A percentile compares a stretch with the other conserved stretches of the same genome.
phyloP scores from a whole-genome alignment of 2,329 filamentous ascomycete genomes.

The Aschersonia sp. region DNA sequence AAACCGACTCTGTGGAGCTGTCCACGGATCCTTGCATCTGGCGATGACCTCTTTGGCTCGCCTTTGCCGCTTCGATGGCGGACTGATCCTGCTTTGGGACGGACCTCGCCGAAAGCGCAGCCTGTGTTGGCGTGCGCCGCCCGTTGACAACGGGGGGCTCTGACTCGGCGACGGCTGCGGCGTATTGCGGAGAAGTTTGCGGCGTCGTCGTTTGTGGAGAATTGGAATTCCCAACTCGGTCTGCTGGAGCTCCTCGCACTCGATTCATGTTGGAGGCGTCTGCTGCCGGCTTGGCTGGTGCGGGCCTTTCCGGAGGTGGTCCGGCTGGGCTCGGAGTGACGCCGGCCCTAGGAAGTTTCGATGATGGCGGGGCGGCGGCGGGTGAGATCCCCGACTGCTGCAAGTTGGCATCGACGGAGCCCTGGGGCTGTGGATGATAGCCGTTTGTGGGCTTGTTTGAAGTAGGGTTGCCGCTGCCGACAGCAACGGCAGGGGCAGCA shows the following conservation, averaged over 20 bases:
- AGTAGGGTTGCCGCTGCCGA: constrained; percentile 8
- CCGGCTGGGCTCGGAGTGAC: constrained; percentile 24
- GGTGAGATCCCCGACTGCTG: constrained; percentile 7
- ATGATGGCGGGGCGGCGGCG: constrained; percentile 10
- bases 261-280: constrained; percentile 26
- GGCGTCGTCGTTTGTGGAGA: constrained; percentile 18
- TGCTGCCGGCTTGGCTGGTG: constrained; percentile 29
- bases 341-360: constrained; percentile 20
- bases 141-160: constrained; percentile 43
- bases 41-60: constrained; percentile 14
- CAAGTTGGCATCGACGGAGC: constrained; percentile 22
- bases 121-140: constrained; percentile 48
- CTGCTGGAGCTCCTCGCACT: constrained; percentile 33
- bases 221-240: constrained; percentile 21
- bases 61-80: constrained; percentile 16
- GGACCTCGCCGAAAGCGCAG: constrained; percentile 23
- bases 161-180: constrained; percentile 26
- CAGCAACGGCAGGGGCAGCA: not conserved
- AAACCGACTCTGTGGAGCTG: constrained; percentile 43
- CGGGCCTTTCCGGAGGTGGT: constrained; percentile 39
- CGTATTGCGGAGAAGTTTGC: constrained; percentile 1
- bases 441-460: constrained; percentile 25
- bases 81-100: constrained; percentile 20
- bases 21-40: constrained; percentile 54
- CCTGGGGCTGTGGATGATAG: constrained; percentile 22